These are phyloP conservation scores for Boletus coccyginus DNA, from an alignment of 768 basidiomycete species.

Conservation along the genomic window DNA sequence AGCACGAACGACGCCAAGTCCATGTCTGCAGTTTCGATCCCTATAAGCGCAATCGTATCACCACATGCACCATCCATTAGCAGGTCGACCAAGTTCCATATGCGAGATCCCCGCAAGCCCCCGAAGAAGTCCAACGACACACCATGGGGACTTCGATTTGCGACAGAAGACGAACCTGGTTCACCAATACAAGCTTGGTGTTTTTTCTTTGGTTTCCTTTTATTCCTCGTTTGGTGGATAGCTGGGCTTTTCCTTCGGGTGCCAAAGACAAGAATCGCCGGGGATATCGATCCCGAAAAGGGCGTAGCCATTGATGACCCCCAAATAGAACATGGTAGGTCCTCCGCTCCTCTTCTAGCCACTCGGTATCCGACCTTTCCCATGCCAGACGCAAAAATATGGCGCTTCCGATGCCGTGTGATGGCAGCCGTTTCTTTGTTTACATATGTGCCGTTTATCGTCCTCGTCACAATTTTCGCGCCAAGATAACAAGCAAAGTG, in stretches of 20 bases:
- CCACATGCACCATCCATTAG: slow-evolving; percentile 74
- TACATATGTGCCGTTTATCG: slow-evolving; percentile 78
- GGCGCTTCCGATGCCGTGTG: slow-evolving; percentile 74
- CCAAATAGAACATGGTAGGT: slow-evolving; percentile 73
- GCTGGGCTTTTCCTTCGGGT: slow-evolving; percentile 50
- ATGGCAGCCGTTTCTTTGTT: slow-evolving; percentile 66
- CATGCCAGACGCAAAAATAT: slow-evolving; percentile 61
- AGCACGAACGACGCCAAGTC: slow-evolving; percentile 44
- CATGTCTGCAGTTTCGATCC: slow-evolving; percentile 72
- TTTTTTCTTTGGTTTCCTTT: slow-evolving; percentile 70
- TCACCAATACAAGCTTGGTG: slow-evolving; percentile 70
- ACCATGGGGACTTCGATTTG: slow-evolving; percentile 58
- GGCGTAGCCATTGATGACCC: slow-evolving; percentile 75
- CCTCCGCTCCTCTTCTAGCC: not conserved
- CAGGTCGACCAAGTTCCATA: slow-evolving; percentile 62
- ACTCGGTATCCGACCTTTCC: slow-evolving; percentile 4
- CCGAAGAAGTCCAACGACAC: slow-evolving; percentile 52
- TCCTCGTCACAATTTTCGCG: slow-evolving; percentile 66
- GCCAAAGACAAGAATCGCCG: slow-evolving; percentile 61
- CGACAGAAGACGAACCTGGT: slow-evolving; percentile 49
- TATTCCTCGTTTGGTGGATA: slow-evolving; percentile 65
- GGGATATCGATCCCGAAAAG: slow-evolving; percentile 57
- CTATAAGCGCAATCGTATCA: slow-evolving; percentile 72
- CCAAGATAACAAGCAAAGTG: slow-evolving; percentile 27
- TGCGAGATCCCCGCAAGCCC: slow-evolving; percentile 76